Base-by-base conservation (phyloP, 345 rosid species). In the Limnanthes douglasii region DNA sequence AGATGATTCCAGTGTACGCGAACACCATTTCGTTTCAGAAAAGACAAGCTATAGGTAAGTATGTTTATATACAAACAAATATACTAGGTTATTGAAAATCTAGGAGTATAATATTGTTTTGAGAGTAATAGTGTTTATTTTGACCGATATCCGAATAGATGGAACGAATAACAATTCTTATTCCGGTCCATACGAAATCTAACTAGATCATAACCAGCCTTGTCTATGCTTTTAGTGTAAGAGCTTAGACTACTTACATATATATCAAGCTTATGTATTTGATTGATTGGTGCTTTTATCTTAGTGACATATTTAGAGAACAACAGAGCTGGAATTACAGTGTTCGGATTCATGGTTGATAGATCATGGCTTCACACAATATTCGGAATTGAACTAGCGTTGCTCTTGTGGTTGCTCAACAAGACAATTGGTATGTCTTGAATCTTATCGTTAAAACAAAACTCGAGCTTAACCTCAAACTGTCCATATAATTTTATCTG, bases 381-480 rank as follows among this genome's bases (percentile, higher is more conserved):
- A 32, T 81, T 78, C 31, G 96, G 73, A 2, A 53, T 81, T 38
- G 78, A 86, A 37, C 64, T 86, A 18, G 86, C 92, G 48, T 73
- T 86, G 18, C 63, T 75, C 13, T 81, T 86, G 32, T 86, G 96
- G 96, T 40, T 86, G 62, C 92, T 86, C 53, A 86, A 81, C 65
- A 86, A 81, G 68, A 75, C 85, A 5, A 59, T 83, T 6, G 83
- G 95, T 53, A 64, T 51, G 34, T 37, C n/a, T n/a, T n/a, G n/a
- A n/a, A n/a, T n/a, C n/a, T n/a, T n/a, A n/a, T n/a, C n/a, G n/a
- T n/a, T n/a, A n/a, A n/a, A n/a, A n/a, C n/a, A n/a, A n/a, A n/a
- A n/a, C n/a, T n/a, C n/a, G n/a, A n/a, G n/a, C n/a, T n/a, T n/a
- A n/a, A n/a, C n/a, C n/a, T n/a, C n/a, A n/a, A n/a, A n/a, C n/a